These are phyloP conservation scores for Bryopsis sp. DNA, from an alignment of 139 green algal species.

Conservation along the genomic window DNA sequence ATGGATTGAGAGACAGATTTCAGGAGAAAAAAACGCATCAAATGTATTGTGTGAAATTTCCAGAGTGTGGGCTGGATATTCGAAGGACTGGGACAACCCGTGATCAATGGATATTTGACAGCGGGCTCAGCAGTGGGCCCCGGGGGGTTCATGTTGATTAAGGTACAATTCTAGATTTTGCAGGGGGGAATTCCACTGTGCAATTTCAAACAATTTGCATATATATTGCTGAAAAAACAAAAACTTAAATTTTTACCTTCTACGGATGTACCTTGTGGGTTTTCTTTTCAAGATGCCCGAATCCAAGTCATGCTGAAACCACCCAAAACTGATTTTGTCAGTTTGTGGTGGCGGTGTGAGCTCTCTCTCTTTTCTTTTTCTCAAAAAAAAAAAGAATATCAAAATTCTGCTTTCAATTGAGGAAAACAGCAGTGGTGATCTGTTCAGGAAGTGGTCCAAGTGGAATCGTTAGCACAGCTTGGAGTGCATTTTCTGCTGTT, in stretches of 20 bases:
- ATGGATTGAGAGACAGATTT: neutral
- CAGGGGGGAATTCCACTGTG: neutral
- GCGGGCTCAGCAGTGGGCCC: constrained; percentile 83
- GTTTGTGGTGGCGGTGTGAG: too few species aligned
- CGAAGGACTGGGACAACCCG: constrained; percentile 73
- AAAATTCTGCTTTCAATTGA: neutral
- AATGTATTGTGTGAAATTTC: neutral
- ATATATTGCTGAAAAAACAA: too few species aligned
- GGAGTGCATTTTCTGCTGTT: constrained; percentile 95
- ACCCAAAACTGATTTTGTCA: too few species aligned
- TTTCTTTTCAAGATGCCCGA: too few species aligned
- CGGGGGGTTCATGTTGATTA: constrained; percentile 72
- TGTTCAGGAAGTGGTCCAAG: constrained; percentile 67
- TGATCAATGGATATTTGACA: constrained; percentile 94
- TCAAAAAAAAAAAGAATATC: neutral
- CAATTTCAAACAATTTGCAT: too few species aligned
- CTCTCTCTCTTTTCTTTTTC: neutral
- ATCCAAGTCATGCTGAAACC: too few species aligned
- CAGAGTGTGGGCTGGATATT: constrained; percentile 60
- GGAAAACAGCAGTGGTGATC: neutral
- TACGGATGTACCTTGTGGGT: too few species aligned
- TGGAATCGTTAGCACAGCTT: constrained; percentile 91
- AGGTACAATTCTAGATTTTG: constrained; percentile 28
- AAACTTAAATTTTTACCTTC: too few species aligned
- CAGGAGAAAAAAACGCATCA: neutral